Base-by-base conservation (phyloP, 2,329 filamentous ascomycete species). In the Clonostachys sp. region DNA sequence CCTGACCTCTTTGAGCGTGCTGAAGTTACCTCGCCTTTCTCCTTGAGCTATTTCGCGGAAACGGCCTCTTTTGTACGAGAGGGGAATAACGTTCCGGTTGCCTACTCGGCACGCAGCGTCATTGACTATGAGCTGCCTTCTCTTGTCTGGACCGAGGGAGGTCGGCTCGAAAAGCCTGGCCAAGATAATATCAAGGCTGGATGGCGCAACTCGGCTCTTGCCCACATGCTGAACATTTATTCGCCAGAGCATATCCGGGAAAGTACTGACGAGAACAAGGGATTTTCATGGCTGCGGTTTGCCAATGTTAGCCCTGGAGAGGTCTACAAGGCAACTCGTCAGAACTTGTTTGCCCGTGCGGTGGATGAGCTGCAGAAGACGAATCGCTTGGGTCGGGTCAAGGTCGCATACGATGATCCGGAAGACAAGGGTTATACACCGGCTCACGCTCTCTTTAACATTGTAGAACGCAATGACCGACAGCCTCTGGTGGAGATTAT, bases 1-100 rank as follows among this genome's bases (percentile, higher is more conserved):
- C 94, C 94, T 0, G 94, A 99, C 68, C 71, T 99, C 34, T 99
- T 99, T 57, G 91, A 99, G 67, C 86, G 94, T 42, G 91, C 92
- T 10, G 92, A 97, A 51, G 95, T 90, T 9, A 86, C 81, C 20
- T 96, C 91, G 9, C 90, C 94, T 0, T 86, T 92, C 58, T 87
- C 89, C 1, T 84, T 87, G 57, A 83, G 84, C n/a, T 82, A 86
- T 63, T 99, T 92, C 67, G 94, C 91, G 13, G 94, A 99, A 72
- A 96, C 92, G 0, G 91, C 89, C 0, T 96, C 91, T 0, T 97
- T 99, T 65, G 76, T 96, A 55, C 87, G 94, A 18, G 94, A 99
- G 65, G 91, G 92, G 8, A 80, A 74, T 50, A 84, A 85, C 51
- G 79, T 97, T 45, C 74, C 86, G 17, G 86, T 96, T 17, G 84